These are phyloP conservation scores for Ammopiptanthus mongolicus DNA, from an alignment of 306 rosid genomes.

Conservation along the genomic window DNA sequence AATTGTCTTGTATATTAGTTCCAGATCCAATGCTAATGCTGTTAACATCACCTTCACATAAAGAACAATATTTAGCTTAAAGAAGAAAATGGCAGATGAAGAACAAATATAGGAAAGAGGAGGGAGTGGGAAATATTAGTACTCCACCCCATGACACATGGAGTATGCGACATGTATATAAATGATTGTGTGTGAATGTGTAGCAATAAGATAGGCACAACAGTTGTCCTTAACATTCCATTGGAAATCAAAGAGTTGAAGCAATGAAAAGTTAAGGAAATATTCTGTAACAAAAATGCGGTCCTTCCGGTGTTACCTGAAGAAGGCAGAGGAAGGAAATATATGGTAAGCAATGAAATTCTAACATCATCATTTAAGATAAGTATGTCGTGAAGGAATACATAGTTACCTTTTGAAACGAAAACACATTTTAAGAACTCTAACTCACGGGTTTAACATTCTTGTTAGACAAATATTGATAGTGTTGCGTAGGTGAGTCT, in stretches of 20 bases:
- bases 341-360: neutral
- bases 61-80: conserved; percentile 10
- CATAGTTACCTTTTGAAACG: neutral
- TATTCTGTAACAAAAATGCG: neutral
- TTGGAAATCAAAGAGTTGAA: conserved; percentile 10
- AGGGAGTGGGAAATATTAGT: neutral
- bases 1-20: conserved; percentile 92
- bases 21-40: conserved; percentile 61
- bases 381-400: neutral
- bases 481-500: neutral
- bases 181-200: neutral
- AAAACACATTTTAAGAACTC: neutral
- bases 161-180: neutral
- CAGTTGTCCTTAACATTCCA: conserved; percentile 5
- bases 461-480: neutral
- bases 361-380: neutral
- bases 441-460: neutral
- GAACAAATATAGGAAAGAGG: neutral
- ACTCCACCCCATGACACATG: neutral
- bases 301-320: neutral
- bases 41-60: conserved; percentile 44
- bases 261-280: conserved; percentile 11
- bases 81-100: neutral
- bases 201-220: neutral
- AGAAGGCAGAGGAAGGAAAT: neutral